These are phyloP conservation scores for Dactylonectria macrodidyma DNA, from an alignment of 2,329 filamentous ascomycete genomes.

Conservation along the genomic window DNA sequence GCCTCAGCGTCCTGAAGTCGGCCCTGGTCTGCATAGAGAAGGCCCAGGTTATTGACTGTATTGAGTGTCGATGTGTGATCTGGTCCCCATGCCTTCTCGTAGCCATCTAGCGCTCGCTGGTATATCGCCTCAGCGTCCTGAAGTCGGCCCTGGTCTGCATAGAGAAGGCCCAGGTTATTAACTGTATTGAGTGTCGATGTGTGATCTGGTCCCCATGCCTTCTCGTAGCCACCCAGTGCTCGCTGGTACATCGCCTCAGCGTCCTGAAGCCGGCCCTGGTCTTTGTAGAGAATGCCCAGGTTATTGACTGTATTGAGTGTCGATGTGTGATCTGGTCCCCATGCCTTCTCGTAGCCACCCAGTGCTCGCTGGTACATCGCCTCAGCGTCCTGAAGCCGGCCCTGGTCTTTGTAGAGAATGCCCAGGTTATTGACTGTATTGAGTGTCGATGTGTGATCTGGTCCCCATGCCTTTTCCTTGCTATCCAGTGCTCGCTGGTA, in stretches of 20 bases:
- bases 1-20: too few species aligned
- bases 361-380: constrained; percentile 50
- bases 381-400: constrained; percentile 46
- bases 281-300: constrained; percentile 49
- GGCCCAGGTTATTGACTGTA: too few species aligned
- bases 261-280: constrained; percentile 44
- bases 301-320: neutral
- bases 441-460: neutral
- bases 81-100: too few species aligned
- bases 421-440: constrained; percentile 32
- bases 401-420: too few species aligned
- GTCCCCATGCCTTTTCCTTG: constrained; percentile 33
- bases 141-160: too few species aligned
- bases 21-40: too few species aligned
- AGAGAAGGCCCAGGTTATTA: neutral
- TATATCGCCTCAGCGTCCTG: too few species aligned
- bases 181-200: neutral
- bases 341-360: constrained; percentile 43
- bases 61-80: too few species aligned
- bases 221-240: constrained; percentile 47
- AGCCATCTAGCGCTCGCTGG: too few species aligned
- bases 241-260: constrained; percentile 50
- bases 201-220: neutral
- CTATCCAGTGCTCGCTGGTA: constrained; percentile 49
- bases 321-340: neutral